A percentile compares a stretch with the other conserved stretches of the same genome.
phyloP scores from a whole-genome alignment of 768 basidiomycete species.

The Kondoa malvinella region DNA sequence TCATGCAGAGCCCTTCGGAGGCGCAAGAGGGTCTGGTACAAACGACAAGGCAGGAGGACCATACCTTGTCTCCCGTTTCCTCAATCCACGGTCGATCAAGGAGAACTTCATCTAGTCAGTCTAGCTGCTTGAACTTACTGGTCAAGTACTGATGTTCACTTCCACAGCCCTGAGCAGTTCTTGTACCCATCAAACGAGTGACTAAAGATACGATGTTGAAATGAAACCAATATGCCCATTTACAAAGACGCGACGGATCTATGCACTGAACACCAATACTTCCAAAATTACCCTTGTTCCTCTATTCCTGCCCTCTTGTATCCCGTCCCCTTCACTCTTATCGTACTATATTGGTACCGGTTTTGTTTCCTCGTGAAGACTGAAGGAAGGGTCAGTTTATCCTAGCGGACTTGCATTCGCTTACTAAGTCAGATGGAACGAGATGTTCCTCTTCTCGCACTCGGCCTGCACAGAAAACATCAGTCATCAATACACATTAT shows the following conservation, averaged over 20 bases:
- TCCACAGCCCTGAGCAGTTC: constrained; percentile 47
- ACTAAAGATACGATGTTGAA: not conserved
- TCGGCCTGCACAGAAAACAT: no score
- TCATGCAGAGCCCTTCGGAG: constrained; percentile 64
- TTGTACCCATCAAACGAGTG: constrained; percentile 63
- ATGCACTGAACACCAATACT: not conserved
- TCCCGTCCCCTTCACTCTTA: not conserved
- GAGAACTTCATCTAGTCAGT: constrained; percentile 64
- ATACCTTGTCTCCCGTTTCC: constrained; percentile 44
- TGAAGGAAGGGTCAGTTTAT: not conserved
- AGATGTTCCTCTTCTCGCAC: not conserved
- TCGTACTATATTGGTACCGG: not conserved
- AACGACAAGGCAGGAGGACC: constrained; percentile 95
- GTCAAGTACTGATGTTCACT: constrained; percentile 9
- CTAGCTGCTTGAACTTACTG: not conserved
- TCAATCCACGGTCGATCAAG: constrained; percentile 83
- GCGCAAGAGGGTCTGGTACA: constrained; percentile 70
- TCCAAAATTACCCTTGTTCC: not conserved
- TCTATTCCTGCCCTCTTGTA: not conserved
- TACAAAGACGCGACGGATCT: no score
- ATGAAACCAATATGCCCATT: not conserved
- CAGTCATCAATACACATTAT: no score
- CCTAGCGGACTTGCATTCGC: not conserved
- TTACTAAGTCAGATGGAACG: not conserved
- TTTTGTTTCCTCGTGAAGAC: not conserved